Evolutionary conservation across 495 filamentous ascomycete species (phyloP).

Genomic region (Tuber borchii): DNA sequence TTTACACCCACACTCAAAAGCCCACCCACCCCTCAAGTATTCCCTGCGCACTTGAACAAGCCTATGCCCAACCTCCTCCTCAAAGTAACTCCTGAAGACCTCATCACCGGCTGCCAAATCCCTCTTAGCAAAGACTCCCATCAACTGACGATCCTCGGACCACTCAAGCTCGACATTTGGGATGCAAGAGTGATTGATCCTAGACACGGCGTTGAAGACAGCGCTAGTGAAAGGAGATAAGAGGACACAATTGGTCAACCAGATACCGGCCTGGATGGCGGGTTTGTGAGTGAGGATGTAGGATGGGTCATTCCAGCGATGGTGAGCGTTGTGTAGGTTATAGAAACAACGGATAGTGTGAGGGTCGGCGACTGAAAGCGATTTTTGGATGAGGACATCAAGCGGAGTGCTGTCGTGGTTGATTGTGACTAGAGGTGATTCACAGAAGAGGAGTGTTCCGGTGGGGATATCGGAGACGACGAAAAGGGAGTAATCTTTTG

Average conservation of each 20-base stretch:
- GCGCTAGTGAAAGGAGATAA: slow-evolving; percentile 12
- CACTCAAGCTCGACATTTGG: slow-evolving; percentile 17
- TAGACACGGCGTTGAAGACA: slow-evolving; percentile 8
- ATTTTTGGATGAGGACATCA: not conserved
- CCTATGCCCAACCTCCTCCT: slow-evolving; percentile 13
- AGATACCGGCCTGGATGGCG: slow-evolving; percentile 17
- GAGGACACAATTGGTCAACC: slow-evolving; percentile 18
- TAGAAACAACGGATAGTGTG: slow-evolving; percentile 16
- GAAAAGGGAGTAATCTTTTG: slow-evolving; percentile 13
- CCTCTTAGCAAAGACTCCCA: slow-evolving; percentile 6
- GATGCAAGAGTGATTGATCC: slow-evolving; percentile 25
- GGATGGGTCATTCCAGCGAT: slow-evolving; percentile 7
- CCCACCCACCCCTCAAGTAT: slow-evolving; percentile 4
- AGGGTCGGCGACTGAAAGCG: not conserved
- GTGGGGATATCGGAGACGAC: slow-evolving; percentile 7
- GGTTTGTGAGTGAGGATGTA: not conserved
- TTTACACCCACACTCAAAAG: slow-evolving; percentile 14
- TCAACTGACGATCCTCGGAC: not conserved
- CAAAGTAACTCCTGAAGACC: slow-evolving; percentile 16
- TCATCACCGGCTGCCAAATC: slow-evolving; percentile 15
- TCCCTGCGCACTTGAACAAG: slow-evolving; percentile 10
- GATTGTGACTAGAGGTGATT: slow-evolving; percentile 12
- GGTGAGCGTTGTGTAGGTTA: slow-evolving; percentile 12
- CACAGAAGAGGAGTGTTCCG: slow-evolving; percentile 9
- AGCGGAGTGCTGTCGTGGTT: slow-evolving; percentile 4